Evolutionary conservation across 2,329 filamentous ascomycete genomes (phyloP), one percentile per base, ranked within the genome.

Genomic region (Fusarium phyllophilum): DNA sequence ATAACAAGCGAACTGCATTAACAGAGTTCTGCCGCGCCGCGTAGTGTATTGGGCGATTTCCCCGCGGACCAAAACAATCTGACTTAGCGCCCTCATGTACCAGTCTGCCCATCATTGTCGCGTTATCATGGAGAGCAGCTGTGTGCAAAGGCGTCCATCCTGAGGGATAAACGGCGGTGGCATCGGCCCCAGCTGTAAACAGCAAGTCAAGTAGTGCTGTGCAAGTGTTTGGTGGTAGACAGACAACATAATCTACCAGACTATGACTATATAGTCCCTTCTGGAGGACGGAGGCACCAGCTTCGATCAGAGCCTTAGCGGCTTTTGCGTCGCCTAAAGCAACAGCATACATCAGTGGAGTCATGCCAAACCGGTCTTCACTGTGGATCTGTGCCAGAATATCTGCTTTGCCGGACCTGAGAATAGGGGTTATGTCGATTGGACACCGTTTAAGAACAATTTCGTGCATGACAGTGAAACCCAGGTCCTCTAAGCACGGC

Each of bases 141-240:
- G 31, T 51, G 4, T 51, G 48, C 3, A 51, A 34, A 13, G 13
- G 31, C 1, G 6, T 51, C 48, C 48, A 51, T 4, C 48, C 22
- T 0, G 22, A 2, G 22, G 29, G 31, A 4, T 5, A n/a, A 34
- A 0, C 22, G 22, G 3, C 22, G 5, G 2, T 49, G 2, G 46
- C 31, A n/a, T 49, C 0, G 0, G 46, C 46, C 0, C 48, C 48
- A 18, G 48, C 6, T 4, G 22, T 2, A 24, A 51, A 0, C 5
- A 51, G 48, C 7, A 51, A 34, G 48, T 33, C 4, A 8, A 51
- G 48, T 12, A 51, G 6, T 0, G 22, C 0, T 2, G 48, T 2
- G 3, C 48, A 51, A 33, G 20, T 8, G 29, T 4, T 51, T 51
- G 48, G 0, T 0, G 48, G 31, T 51, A 51, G 22, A 6, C 0